phyloP scores from a whole-genome alignment of 2,329 filamentous ascomycete species.

The Colletotrichum somersetense region DNA sequence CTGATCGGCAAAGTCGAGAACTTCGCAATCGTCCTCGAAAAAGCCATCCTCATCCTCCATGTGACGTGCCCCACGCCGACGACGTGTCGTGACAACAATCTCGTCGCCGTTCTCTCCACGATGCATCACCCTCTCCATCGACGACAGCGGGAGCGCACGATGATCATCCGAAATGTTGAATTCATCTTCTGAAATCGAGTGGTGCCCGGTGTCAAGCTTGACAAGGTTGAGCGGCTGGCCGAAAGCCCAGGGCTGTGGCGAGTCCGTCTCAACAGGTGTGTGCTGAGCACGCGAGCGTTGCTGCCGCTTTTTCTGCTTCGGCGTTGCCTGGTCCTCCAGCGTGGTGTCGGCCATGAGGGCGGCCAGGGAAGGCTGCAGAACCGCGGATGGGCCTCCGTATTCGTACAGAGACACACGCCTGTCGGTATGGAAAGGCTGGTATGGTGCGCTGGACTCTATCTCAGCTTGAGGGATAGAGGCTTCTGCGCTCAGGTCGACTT shows the following conservation, averaged over 20 bases:
- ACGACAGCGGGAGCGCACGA: conserved; percentile 71
- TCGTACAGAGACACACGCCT: conserved; percentile 83
- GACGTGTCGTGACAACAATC: conserved; percentile 84
- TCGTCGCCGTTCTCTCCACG: conserved; percentile 76
- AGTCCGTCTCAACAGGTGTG: conserved; percentile 39
- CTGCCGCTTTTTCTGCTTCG: conserved; percentile 55
- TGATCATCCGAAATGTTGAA: conserved; percentile 66
- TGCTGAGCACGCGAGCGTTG: conserved; percentile 44
- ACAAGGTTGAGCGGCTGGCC: conserved; percentile 65
- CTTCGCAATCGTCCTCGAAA: conserved; percentile 93
- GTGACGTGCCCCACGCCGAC: conserved; percentile 68
- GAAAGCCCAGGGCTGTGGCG: conserved; percentile 65
- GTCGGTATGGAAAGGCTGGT: conserved; percentile 96
- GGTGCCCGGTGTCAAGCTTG: conserved; percentile 66
- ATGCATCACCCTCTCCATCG: conserved; percentile 73
- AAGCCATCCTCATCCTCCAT: conserved; percentile 78
- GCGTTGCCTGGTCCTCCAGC: conserved; percentile 54
- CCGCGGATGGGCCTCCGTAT: conserved; percentile 57
- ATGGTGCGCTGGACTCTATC: conserved; percentile 95
- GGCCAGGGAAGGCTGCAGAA: conserved; percentile 53
- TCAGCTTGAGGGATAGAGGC: conserved; percentile 82
- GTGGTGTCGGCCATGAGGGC: conserved; percentile 56
- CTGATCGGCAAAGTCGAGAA: conserved; percentile 87
- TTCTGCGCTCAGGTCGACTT: conserved; percentile 62
- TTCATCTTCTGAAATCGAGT: conserved; percentile 64